Evolutionary conservation across 2,329 filamentous ascomycete genomes (phyloP).

Genomic region (Trichoderma sp.): DNA sequence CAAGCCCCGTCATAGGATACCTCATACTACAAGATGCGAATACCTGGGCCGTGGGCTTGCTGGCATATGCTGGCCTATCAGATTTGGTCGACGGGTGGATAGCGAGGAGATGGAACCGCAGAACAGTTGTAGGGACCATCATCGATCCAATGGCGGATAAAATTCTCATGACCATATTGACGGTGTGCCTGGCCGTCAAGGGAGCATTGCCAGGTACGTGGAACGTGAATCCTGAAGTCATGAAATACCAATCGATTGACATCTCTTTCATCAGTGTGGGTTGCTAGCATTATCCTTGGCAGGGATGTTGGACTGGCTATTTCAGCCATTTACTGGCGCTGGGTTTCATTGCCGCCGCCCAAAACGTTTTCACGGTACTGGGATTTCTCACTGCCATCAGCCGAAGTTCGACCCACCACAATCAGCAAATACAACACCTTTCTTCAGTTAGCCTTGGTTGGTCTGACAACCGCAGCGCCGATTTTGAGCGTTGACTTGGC

Average conservation of each 20-base stretch:
- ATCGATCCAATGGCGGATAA: constrained; percentile 99
- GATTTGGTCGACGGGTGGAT: constrained; percentile 95
- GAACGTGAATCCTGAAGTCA: not conserved
- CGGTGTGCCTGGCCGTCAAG: constrained; percentile 80
- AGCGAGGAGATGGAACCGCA: constrained; percentile 80
- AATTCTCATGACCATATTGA: constrained; percentile 88
- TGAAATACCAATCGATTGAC: not conserved
- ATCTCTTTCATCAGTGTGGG: constrained; percentile 61
- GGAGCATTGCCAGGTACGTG: constrained; percentile 74
- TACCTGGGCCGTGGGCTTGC: constrained; percentile 76
- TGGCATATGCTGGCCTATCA: constrained; percentile 87
- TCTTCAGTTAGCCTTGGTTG: constrained; percentile 83
- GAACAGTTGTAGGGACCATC: constrained; percentile 92
- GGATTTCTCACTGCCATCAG: constrained; percentile 92
- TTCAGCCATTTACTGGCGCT: constrained; percentile 91
- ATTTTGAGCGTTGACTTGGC: constrained; percentile 64
- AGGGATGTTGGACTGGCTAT: constrained; percentile 81
- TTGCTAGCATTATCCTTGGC: constrained; percentile 87
- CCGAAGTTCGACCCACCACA: constrained; percentile 79
- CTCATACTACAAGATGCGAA: constrained; percentile 83
- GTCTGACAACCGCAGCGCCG: constrained; percentile 78
- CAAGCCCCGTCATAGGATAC: constrained; percentile 85
- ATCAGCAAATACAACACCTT: constrained; percentile 95
- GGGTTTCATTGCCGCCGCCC: constrained; percentile 88
- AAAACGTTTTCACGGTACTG: constrained; percentile 93